Percentiles rank a stretch among this genome's conserved stretches.
These are phyloP conservation scores for Claviceps sp. DNA, from an alignment of 2,329 filamentous ascomycete species.

Conservation along the genomic window DNA sequence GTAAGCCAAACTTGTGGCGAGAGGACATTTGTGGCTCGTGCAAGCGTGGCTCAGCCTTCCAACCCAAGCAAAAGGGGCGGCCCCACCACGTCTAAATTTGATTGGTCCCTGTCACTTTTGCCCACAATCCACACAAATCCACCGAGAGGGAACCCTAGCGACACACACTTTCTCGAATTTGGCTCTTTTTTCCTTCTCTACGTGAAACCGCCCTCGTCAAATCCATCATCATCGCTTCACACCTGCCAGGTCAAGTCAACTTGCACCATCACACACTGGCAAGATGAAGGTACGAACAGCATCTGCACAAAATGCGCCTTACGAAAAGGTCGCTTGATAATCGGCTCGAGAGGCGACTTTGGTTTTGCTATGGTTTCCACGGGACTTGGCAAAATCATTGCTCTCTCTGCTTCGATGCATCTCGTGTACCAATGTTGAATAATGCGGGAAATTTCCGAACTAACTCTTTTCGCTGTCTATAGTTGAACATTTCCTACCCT, in stretches of 20 bases:
- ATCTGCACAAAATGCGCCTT: not conserved
- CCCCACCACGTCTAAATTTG: slow-evolving; percentile 4
- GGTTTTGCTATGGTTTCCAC: too few species aligned
- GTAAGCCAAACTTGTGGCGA: slow-evolving; percentile 1
- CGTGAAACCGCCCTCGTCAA: slow-evolving; percentile 5
- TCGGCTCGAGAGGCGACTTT: not conserved
- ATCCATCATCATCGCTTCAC: slow-evolving; percentile 21
- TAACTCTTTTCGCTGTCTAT: slow-evolving; percentile 17
- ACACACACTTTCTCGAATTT: slow-evolving; percentile 28
- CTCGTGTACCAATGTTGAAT: not conserved
- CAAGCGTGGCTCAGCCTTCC: not conserved
- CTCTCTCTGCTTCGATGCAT: not conserved
- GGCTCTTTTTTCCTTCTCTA: slow-evolving; percentile 25
- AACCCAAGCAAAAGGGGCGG: not conserved
- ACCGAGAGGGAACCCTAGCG: slow-evolving; percentile 24
- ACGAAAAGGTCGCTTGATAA: not conserved
- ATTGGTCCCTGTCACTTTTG: slow-evolving; percentile 18
- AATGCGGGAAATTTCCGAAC: slow-evolving; percentile 7
- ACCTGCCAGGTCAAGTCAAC: slow-evolving; percentile 28
- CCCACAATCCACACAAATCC: slow-evolving; percentile 5
- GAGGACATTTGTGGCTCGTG: slow-evolving; percentile 3
- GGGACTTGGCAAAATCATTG: not conserved
- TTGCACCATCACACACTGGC: slow-evolving; percentile 32
- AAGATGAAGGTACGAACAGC: slow-evolving; percentile 31
- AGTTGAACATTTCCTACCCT: slow-evolving; percentile 70